Percentiles rank a stretch among this genome's conserved stretches.
Evolutionary conservation across 192 early-diverging fungal species (phyloP).

Genomic region (Podila clonocystis): DNA sequence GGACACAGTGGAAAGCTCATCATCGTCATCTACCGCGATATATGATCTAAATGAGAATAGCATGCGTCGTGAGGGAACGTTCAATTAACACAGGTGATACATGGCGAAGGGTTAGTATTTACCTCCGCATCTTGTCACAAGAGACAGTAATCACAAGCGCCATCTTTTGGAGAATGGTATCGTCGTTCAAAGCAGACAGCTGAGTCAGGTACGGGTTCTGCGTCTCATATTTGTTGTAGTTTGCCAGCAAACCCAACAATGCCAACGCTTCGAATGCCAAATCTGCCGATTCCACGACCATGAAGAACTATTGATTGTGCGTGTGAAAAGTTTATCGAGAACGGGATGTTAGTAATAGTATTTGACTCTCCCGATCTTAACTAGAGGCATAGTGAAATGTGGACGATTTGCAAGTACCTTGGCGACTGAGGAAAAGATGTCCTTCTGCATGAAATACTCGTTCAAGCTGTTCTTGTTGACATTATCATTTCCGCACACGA

Average conservation of each 20-base stretch:
- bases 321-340: neutral
- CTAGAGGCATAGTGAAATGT: neutral
- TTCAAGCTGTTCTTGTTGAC: conserved; percentile 69
- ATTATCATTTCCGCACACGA: conserved; percentile 63
- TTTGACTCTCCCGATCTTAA: neutral
- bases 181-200: conserved; percentile 45
- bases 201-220: conserved; percentile 58
- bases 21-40: conserved; percentile 56
- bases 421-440: conserved; percentile 55
- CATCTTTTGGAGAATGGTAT: conserved; percentile 42
- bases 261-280: conserved; percentile 54
- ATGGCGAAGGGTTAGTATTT: neutral
- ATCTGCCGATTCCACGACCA: conserved; percentile 36
- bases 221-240: conserved; percentile 67
- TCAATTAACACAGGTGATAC: too few species aligned
- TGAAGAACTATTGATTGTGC: conserved; percentile 45
- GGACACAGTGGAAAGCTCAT: conserved; percentile 51
- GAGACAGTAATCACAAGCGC: conserved; percentile 15
- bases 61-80: too few species aligned
- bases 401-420: conserved; percentile 28
- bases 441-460: conserved; percentile 65
- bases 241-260: conserved; percentile 60
- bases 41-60: conserved; percentile 25
- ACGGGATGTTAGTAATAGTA: neutral
- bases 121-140: conserved; percentile 40